These are phyloP conservation scores for Arthroderma sp. DNA, from an alignment of 2,329 filamentous ascomycete species.

Conservation along the genomic window DNA sequence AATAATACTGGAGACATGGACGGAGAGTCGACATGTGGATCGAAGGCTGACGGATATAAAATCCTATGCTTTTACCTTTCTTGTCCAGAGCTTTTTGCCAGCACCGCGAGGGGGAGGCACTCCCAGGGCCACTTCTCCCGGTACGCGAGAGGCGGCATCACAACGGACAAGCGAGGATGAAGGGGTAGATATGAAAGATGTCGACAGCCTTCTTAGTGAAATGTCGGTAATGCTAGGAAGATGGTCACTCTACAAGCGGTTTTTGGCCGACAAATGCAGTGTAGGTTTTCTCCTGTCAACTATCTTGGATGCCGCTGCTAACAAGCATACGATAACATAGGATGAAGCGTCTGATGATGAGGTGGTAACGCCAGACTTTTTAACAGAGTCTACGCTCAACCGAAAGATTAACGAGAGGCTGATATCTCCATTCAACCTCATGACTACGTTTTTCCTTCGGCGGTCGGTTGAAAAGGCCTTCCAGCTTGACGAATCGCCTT, in stretches of 20 bases:
- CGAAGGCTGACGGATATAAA: conserved; percentile 87
- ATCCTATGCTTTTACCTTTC: conserved; percentile 92
- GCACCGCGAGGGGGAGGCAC: conserved; percentile 52
- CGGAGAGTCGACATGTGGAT: conserved; percentile 72
- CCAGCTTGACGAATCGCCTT: conserved; percentile 80
- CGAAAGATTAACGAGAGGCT: conserved; percentile 66
- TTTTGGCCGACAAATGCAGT: conserved; percentile 73
- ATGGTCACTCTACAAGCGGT: conserved; percentile 86
- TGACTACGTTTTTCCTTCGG: conserved; percentile 95
- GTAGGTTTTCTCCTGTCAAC: conserved; percentile 37
- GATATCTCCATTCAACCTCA: conserved; percentile 68
- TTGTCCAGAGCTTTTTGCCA: conserved; percentile 85
- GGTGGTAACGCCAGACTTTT: conserved; percentile 56
- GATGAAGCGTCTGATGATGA: conserved; percentile 17
- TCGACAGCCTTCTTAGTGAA: conserved; percentile 77
- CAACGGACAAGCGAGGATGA: conserved; percentile 68
- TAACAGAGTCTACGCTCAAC: conserved; percentile 65
- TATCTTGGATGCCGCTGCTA: conserved; percentile 15
- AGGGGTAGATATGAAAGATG: conserved; percentile 88
- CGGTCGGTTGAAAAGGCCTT: conserved; percentile 95
- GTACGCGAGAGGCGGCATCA: conserved; percentile 40
- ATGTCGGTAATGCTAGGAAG: conserved; percentile 82
- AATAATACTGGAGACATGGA: conserved; percentile 91
- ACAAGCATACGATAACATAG: conserved; percentile 2
- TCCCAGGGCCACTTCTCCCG: conserved; percentile 64